phyloP scores from a whole-genome alignment of 2,329 filamentous ascomycete genomes.

The Fusarium veterinarium region DNA sequence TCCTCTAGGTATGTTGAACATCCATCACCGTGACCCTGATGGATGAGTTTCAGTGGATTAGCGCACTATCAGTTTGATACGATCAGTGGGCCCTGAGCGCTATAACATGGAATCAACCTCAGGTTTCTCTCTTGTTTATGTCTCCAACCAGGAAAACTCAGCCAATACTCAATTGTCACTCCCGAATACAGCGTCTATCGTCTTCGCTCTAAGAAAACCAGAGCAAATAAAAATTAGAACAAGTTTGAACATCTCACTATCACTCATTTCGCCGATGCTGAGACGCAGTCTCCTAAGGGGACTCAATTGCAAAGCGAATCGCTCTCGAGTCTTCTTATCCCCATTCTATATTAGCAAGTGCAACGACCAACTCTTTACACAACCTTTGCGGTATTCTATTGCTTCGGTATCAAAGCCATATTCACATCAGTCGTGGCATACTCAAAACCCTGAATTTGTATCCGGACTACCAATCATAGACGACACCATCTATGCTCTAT shows the following conservation, averaged over 20 bases:
- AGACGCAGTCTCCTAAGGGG: conserved; percentile 37
- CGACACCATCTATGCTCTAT: conserved; percentile 91
- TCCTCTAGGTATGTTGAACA: not conserved
- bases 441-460: not conserved
- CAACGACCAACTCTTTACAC: not conserved
- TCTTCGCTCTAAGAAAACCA: not conserved
- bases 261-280: conserved; percentile 38
- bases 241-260: not conserved
- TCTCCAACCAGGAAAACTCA: conserved; percentile 3
- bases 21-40: not conserved
- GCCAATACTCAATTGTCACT: not conserved
- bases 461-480: conserved; percentile 39
- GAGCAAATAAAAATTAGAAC: not conserved
- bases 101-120: conserved; percentile 3
- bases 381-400: not conserved
- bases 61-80: not conserved
- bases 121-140: not conserved
- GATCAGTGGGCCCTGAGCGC: conserved; percentile 12
- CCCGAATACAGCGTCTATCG: not conserved
- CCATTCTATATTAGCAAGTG: not conserved
- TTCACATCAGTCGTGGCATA: conserved; percentile 21
- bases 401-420: not conserved
- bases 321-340: not conserved
- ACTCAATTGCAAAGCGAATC: conserved; percentile 28
- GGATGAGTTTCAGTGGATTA: not conserved